Evolutionary conservation across 306 rosid genomes (phyloP).

Genomic region (Cyclanthera cordifolia): DNA sequence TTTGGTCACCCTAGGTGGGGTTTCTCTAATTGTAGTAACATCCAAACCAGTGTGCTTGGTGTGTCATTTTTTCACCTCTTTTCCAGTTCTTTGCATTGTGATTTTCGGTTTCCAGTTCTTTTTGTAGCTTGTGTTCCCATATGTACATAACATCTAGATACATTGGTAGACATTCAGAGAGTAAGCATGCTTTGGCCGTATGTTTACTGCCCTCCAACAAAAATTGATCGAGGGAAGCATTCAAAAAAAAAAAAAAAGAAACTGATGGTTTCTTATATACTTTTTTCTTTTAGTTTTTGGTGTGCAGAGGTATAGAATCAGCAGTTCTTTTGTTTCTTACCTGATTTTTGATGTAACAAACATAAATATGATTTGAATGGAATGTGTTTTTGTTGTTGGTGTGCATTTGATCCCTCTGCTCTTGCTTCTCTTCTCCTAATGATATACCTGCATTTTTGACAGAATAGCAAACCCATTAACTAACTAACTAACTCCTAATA

Average conservation of each 20-base stretch:
- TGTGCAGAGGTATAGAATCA: constrained; percentile 75
- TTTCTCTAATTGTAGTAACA: constrained; percentile 8
- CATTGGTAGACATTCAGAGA: constrained; percentile 47
- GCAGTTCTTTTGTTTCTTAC: constrained; percentile 14
- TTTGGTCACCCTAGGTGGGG: constrained; percentile 14
- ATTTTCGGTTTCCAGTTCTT: constrained; percentile 59
- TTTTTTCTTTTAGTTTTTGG: constrained; percentile 34
- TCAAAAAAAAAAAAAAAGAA: neutral
- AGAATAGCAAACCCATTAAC: neutral
- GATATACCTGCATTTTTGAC: constrained; percentile 8
- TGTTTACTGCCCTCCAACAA: constrained; percentile 50
- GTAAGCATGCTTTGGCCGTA: constrained; percentile 70
- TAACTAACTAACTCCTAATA: neutral
- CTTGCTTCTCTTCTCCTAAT: constrained; percentile 20
- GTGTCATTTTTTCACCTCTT: constrained; percentile 67
- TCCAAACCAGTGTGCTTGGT: constrained; percentile 35
- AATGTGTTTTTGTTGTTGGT: constrained; percentile 74
- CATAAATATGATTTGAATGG: constrained; percentile 60
- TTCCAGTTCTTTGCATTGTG: constrained; percentile 29
- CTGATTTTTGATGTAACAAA: constrained; percentile 59
- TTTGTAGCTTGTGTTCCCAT: constrained; percentile 50
- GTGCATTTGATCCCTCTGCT: constrained; percentile 39
- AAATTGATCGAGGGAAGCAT: constrained; percentile 23
- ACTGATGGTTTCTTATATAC: constrained; percentile 26
- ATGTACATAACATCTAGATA: constrained; percentile 63